Evolutionary conservation across 495 filamentous ascomycete genomes (phyloP), one percentile per base, ranked within the genome.

Genomic region (Cenococcum geophilum): DNA sequence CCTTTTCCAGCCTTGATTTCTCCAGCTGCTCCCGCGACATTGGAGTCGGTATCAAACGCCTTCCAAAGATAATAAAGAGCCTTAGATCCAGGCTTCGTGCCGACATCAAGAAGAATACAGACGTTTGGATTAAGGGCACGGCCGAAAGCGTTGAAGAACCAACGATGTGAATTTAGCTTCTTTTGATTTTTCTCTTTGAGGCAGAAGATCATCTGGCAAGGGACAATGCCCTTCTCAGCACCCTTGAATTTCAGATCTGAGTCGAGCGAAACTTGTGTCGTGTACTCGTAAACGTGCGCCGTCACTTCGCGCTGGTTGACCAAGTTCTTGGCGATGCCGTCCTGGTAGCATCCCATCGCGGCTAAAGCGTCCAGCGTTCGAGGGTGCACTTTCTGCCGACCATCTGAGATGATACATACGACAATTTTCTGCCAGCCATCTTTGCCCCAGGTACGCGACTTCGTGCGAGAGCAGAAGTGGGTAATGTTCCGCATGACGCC

Each of bases 401-500:
- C 95, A 71, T 99, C 95, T 0, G 89, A 88, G 37, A 99, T 89
- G 65, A 99, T 87, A 68, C 92, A 97, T 0, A 97, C 92, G 6
- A 99, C 95, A 66, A 99, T 97, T 78, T 99, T 99, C 76, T 99
- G 89, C 95, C 95, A 99, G 10, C 93, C 95, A 57, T 89, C 83
- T 65, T 96, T 95, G 23, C 95, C 95, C 95, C 95, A 99, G 0
- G 92, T 96, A 12, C 93, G 82, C 2, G 87, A 92, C 73, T 92
- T 95, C 61, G 87, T 87, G 8, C 95, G 86, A 1, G 88, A 91
- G 76, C 92, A 97, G 72, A 99, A 95, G 70, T 99, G 91, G 47
- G 84, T 84, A 70, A 99, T 95, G 68, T 99, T 99, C 67, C 89
- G 88, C 92, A 97, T 97, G 65, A 99, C 86, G 61, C 91, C 95